Base-by-base conservation (phyloP, 2,329 filamentous ascomycete species). In the Hypocreales sp. region DNA sequence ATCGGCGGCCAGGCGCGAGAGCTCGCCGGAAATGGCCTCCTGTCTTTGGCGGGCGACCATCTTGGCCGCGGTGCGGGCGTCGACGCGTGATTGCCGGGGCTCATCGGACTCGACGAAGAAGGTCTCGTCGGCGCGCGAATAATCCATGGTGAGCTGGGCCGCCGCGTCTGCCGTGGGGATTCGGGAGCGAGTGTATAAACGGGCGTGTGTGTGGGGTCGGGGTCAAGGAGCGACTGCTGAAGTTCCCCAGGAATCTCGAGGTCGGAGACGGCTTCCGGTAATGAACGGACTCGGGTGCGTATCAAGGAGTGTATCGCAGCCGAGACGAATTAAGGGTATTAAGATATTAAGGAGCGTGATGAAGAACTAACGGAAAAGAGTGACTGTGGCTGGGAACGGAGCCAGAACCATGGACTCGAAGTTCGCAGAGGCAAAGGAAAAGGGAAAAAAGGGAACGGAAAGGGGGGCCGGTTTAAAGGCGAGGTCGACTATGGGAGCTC, bases 11-110 rank as follows among this genome's bases (percentile, higher is more conserved):
- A 80, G 61, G 40, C 76, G 73, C 24, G 86, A 94, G 39, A 95
- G 70, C 50, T 95, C 82, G 47, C 84, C 80, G 34, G 79, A 84
- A 41, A 95, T 79, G 39, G 79, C 77, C 47, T 87, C 81, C 55
- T 94, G 87, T 44, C 76, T 74, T 56, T 87, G 74, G 47, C 79
- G 74, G 33, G 80, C 78, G 42, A 90, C 61, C 46, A 82, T 70
- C 54, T 78, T 82, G 40, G 77, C 72, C 35, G 81, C 75, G 44
- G 90, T 79, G 46, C 78, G 73, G 34, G 75, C 63, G 36, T 74
- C 75, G 40, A 81, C 67, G 36, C 72, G 71, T n/a, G 53, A 40
- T 22, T 54, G 49, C 33, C 45, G 50, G 35, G 56, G 51, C 40
- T 68, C 64, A 36, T 71, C 64, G 24, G 57, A 56, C 38, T 71